Conservation (phyloP, 345 rosid genomes). For the Citrus sp. region DNA sequence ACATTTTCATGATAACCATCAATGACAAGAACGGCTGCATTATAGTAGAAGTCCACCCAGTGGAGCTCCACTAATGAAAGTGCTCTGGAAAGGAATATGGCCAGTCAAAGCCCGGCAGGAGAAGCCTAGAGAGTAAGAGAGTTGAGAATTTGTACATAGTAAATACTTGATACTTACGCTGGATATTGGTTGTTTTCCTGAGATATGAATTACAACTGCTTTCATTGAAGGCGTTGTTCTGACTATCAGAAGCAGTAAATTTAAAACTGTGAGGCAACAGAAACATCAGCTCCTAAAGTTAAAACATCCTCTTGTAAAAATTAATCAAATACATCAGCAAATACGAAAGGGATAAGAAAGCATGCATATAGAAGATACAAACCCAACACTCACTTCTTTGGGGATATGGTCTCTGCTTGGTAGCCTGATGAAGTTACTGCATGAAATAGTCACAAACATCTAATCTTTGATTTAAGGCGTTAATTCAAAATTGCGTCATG, state of each 20-base stretch:
- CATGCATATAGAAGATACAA: not conserved
- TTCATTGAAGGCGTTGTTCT: slow-evolving; percentile 21
- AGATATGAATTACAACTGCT: slow-evolving; percentile 20
- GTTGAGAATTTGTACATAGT: slow-evolving; percentile 15
- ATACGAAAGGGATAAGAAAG: not conserved
- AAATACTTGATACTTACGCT: slow-evolving; percentile 32
- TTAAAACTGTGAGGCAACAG: slow-evolving; percentile 25
- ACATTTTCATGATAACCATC: slow-evolving; percentile 2
- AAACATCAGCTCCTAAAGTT: slow-evolving; percentile 13
- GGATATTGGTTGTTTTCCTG: slow-evolving; percentile 32
- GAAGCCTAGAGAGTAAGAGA: slow-evolving; percentile 4
- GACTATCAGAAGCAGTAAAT: slow-evolving; percentile 23
- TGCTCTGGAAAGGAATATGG: slow-evolving; percentile 6
- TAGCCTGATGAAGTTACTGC: slow-evolving; percentile 39
- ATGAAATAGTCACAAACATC: slow-evolving; percentile 8
- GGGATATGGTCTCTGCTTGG: slow-evolving; percentile 32
- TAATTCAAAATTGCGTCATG: slow-evolving; percentile 7
- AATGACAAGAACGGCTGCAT: slow-evolving; percentile 1
- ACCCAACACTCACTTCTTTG: slow-evolving; percentile 43
- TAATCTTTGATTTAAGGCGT: not conserved
- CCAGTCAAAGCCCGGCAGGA: slow-evolving; percentile 16
- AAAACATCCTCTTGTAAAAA: slow-evolving; percentile 5
- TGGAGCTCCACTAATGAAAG: not conserved
- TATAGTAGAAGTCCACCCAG: not conserved
- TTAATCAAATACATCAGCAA: slow-evolving; percentile 9